These are phyloP conservation scores for Apostasia shenzhenica DNA, from an alignment of 106 monocot species.

Conservation along the genomic window DNA sequence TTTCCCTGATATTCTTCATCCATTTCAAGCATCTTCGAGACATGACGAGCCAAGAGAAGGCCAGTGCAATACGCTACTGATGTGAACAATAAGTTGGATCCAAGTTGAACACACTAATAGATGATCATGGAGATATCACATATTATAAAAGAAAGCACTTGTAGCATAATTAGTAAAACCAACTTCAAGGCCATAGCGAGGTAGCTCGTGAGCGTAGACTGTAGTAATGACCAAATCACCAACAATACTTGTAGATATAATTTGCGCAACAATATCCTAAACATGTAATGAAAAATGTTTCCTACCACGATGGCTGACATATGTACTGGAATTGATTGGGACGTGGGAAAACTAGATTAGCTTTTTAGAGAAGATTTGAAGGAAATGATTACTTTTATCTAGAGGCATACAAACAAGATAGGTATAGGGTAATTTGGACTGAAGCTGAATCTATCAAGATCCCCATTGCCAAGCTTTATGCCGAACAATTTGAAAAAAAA, in stretches of 20 bases:
- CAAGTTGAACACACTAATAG: background rate
- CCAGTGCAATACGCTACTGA: slow-evolving; percentile 80
- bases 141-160: slow-evolving; percentile 26
- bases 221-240: slow-evolving; percentile 75
- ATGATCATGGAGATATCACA: background rate
- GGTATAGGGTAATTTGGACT: no score
- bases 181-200: slow-evolving; percentile 84
- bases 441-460: no score
- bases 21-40: slow-evolving; percentile 72
- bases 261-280: slow-evolving; percentile 58
- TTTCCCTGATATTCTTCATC: slow-evolving; percentile 85
- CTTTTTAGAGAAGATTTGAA: no score
- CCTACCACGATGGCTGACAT: no score
- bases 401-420: no score
- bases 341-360: no score
- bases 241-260: slow-evolving; percentile 72
- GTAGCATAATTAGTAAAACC: slow-evolving; percentile 96
- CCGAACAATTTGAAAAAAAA: no score
- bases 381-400: no score
- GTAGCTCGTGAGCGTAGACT: slow-evolving; percentile 85
- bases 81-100: background rate
- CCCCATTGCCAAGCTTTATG: no score
- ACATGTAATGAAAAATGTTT: no score
- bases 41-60: slow-evolving; percentile 84
- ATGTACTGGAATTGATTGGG: no score